Evolutionary conservation across 768 basidiomycete species (phyloP).

Genomic region (Panaeolus papilionaceus): DNA sequence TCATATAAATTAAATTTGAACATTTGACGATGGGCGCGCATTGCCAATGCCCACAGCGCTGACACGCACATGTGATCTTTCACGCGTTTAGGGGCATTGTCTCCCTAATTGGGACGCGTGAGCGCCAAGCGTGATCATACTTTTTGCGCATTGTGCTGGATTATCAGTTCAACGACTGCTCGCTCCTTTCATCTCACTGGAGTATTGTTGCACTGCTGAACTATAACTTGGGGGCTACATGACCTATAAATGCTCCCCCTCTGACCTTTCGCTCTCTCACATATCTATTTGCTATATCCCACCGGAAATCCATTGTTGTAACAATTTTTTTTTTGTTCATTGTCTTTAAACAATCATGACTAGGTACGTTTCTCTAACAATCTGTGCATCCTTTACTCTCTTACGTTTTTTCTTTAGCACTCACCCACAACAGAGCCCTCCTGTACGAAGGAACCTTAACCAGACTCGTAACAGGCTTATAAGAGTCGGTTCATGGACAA

Average conservation of each 20-base stretch:
- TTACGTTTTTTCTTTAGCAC: not conserved
- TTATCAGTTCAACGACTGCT: slow-evolving; percentile 6
- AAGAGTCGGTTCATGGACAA: not conserved
- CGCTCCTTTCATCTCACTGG: not conserved
- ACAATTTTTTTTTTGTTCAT: not conserved
- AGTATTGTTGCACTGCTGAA: not conserved
- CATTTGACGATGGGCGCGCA: not conserved
- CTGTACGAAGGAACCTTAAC: not conserved
- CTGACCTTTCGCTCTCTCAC: not conserved
- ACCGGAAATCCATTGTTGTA: not conserved
- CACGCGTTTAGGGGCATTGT: slow-evolving; percentile 13
- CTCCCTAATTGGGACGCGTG: not conserved
- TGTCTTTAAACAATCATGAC: not conserved
- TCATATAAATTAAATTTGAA: too few species aligned
- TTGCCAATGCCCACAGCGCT: not conserved
- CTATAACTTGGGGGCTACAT: not conserved
- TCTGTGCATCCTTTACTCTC: not conserved
- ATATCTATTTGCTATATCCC: not conserved
- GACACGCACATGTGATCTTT: not conserved
- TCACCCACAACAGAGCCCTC: not conserved
- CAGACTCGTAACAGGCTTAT: not conserved
- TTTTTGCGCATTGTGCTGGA: not conserved
- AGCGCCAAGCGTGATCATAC: not conserved
- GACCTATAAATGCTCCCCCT: too few species aligned
- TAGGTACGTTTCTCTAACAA: not conserved